These are phyloP conservation scores for Lactarius deliciosus DNA, from an alignment of 768 basidiomycete genomes.

Conservation along the genomic window DNA sequence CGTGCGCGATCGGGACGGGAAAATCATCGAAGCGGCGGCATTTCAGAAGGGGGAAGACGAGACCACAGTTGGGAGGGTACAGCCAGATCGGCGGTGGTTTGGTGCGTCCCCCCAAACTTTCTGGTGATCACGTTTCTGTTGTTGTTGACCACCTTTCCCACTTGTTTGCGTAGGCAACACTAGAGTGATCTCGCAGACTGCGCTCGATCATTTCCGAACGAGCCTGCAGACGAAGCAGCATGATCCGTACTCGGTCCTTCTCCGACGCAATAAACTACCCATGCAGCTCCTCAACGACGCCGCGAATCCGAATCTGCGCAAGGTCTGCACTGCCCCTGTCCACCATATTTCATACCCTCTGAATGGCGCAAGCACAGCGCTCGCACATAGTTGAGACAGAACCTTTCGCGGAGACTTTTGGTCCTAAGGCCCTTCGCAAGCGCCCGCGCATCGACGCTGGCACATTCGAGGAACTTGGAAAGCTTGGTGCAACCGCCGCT, in stretches of 20 bases:
- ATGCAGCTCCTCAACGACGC: conserved; percentile 95
- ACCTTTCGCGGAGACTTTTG: conserved; percentile 92
- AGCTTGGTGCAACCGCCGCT: conserved; percentile 54
- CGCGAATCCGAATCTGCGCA: conserved; percentile 72
- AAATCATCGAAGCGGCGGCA: conserved; percentile 88
- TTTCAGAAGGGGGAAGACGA: conserved; percentile 97
- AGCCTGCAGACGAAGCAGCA: conserved; percentile 80
- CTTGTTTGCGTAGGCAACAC: conserved; percentile 72
- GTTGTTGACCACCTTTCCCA: conserved; percentile 6
- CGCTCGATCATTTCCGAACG: conserved; percentile 93
- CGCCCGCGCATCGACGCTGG: conserved; percentile 84
- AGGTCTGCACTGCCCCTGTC: conserved; percentile 45
- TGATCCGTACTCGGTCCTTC: conserved; percentile 94
- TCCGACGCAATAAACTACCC: conserved; percentile 93
- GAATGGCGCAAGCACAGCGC: conserved; percentile 47
- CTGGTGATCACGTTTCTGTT: background rate
- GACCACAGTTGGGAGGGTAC: conserved; percentile 84
- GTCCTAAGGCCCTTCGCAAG: conserved; percentile 94
- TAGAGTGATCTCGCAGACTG: conserved; percentile 95
- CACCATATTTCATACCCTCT: background rate
- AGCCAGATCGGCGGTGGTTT: conserved; percentile 97
- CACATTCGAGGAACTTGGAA: conserved; percentile 86
- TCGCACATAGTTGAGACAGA: conserved; percentile 96
- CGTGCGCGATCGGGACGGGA: conserved; percentile 86
- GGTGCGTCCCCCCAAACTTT: conserved; percentile 52